phyloP scores from a whole-genome alignment of 805 yeast genomes.

The Barnettozyma sucrosica region DNA sequence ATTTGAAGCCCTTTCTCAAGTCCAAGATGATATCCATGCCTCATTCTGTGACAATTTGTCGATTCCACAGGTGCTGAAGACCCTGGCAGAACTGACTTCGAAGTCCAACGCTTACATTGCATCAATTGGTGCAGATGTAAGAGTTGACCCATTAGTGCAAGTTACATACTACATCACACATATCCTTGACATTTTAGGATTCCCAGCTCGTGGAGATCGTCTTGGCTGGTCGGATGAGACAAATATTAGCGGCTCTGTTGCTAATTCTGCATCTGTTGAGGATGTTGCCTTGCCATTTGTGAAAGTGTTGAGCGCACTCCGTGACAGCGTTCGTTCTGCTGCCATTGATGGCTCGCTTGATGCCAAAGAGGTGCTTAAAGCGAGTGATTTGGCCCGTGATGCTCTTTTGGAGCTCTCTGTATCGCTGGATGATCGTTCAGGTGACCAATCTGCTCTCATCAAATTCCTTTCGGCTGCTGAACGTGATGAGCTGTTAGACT shows the following conservation, averaged over 20 bases:
- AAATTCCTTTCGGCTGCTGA: conserved; percentile 74
- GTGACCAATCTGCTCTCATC: conserved; percentile 71
- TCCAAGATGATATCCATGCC: conserved; percentile 58
- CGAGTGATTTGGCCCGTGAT: conserved; percentile 71
- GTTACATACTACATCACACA: conserved; percentile 65
- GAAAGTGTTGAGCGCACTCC: conserved; percentile 67
- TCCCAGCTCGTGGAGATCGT: conserved; percentile 58
- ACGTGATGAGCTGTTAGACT: conserved; percentile 50
- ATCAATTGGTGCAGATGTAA: conserved; percentile 42
- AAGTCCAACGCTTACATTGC: conserved; percentile 68
- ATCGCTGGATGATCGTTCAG: conserved; percentile 81
- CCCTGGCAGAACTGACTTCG: conserved; percentile 62
- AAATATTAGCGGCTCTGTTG: not conserved
- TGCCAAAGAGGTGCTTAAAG: conserved; percentile 48
- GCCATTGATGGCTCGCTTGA: conserved; percentile 56
- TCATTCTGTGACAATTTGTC: conserved; percentile 88
- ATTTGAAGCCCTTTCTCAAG: conserved; percentile 39
- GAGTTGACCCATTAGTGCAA: conserved; percentile 61
- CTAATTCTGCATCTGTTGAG: conserved; percentile 36
- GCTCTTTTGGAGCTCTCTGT: conserved; percentile 74
- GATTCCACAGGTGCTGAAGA: conserved; percentile 68
- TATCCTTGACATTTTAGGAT: conserved; percentile 70
- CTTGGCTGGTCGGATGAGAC: conserved; percentile 71
- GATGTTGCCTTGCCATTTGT: conserved; percentile 76
- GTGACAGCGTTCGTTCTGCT: conserved; percentile 71